Evolutionary conservation across 306 rosid species (phyloP), one percentile per base, ranked within the genome.

Genomic region (Rubus parviflorus): DNA sequence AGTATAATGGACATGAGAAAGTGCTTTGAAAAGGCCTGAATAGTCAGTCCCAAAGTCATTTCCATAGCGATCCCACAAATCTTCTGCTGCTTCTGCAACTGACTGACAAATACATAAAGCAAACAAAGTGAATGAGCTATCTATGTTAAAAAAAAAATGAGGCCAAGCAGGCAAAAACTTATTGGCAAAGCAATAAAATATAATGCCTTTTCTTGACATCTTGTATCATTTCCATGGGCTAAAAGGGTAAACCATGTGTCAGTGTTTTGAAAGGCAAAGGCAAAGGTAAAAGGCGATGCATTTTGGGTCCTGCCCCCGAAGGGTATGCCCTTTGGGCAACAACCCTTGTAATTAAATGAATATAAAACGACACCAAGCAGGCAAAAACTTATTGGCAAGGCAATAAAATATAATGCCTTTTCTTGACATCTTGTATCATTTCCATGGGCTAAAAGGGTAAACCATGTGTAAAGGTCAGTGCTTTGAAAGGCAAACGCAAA

Each of bases 1-100:
- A 82, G 88, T 95, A 83, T 86, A 92, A 72, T 95, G 90, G 38
- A 86, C 80, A 78, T 95, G 92, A 48, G 96, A 89, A 67, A 95
- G 97, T 51, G 97, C 99, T 85, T 81, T 92, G 84, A 83, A 88
- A 81, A 95, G 93, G 72, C 97, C 90, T 0, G 97, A 92, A 86
- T 87, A 90, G 81, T 95, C 97, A 56, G 88, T 90, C 84, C 97
- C 99, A 85, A 92, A 89, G 60, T 90, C 96, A 86, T 89, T 63
- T 51, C 97, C 97, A 76, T 95, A 95, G 75, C 94, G 97, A 86
- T 95, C 99, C 99, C 97, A 95, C 72, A 95, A 80, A 81, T 88
- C 97, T 80, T 95, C 99, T 43, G 99, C 96, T 16, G 84, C 88
- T 87, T 89, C 94, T 75, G 99, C 99, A 80, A 92, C 93, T 40